phyloP scores from a whole-genome alignment of 257 asterid species.

The Solanum dulcamara region DNA sequence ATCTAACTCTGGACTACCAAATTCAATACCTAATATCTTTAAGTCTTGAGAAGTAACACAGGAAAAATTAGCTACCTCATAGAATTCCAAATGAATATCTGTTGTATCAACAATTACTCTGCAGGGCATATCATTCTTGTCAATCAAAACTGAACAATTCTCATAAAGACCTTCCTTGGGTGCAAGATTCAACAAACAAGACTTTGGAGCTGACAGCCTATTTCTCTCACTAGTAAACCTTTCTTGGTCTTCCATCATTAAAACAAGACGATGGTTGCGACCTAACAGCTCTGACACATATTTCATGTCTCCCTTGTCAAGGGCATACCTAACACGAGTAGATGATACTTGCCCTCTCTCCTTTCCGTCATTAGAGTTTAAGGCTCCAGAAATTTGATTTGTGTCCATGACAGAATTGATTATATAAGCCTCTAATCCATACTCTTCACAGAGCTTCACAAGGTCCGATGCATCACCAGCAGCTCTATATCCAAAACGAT shows the following conservation, averaged over 20 bases:
- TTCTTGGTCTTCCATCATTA: no score
- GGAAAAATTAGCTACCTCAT: constrained; percentile 24
- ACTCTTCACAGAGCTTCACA: constrained; percentile 53
- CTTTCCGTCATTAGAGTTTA: constrained; percentile 21
- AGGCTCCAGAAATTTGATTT: constrained; percentile 24
- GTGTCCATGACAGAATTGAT: constrained; percentile 79
- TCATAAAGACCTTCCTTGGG: no score
- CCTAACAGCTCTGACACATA: constrained; percentile 74
- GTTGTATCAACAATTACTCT: no score
- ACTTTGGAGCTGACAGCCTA: no score
- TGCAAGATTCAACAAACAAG: no score
- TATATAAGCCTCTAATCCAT: constrained; percentile 57
- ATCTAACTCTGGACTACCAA: no score
- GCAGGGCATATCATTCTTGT: no score
- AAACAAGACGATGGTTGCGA: no score
- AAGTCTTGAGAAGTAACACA: constrained; percentile 19
- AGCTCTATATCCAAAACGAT: constrained; percentile 88
- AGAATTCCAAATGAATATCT: constrained; percentile 59
- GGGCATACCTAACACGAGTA: constrained; percentile 82
- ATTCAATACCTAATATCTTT: constrained; percentile 45
- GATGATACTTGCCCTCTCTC: constrained; percentile 95
- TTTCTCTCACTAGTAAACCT: no score
- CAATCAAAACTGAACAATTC: no score
- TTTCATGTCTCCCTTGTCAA: constrained; percentile 66
- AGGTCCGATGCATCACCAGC: constrained; percentile 70